phyloP scores from a whole-genome alignment of 805 yeast genomes.

The Barnettozyma wickerhamii region DNA sequence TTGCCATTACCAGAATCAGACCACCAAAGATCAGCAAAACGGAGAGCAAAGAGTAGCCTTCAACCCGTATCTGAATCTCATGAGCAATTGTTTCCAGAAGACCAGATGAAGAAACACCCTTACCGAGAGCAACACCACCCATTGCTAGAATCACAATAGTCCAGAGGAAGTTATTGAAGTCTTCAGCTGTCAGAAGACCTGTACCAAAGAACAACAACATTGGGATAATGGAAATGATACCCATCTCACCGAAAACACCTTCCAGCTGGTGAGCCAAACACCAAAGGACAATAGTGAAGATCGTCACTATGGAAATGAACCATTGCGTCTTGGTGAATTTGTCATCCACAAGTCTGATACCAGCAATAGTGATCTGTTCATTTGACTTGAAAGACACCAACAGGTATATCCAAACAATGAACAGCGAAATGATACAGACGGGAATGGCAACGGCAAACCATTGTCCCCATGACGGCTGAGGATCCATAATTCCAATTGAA shows the following conservation, averaged over 20 bases:
- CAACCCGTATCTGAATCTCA: slow-evolving; percentile 60
- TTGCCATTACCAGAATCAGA: slow-evolving; percentile 78
- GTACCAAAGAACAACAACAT: slow-evolving; percentile 90
- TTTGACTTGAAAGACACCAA: slow-evolving; percentile 58
- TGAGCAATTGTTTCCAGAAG: slow-evolving; percentile 73
- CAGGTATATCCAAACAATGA: slow-evolving; percentile 71
- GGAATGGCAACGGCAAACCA: slow-evolving; percentile 93
- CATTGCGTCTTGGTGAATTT: slow-evolving; percentile 69
- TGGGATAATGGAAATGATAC: slow-evolving; percentile 89
- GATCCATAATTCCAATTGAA: slow-evolving; percentile 84
- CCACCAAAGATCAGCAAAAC: slow-evolving; percentile 78
- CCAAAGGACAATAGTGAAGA: slow-evolving; percentile 80
- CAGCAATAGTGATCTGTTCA: slow-evolving; percentile 38
- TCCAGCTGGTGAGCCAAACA: slow-evolving; percentile 77
- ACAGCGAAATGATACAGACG: slow-evolving; percentile 56
- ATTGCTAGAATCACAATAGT: slow-evolving; percentile 91
- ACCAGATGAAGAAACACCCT: slow-evolving; percentile 91
- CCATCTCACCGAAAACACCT: slow-evolving; percentile 87
- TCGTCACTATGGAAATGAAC: slow-evolving; percentile 65
- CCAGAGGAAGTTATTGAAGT: slow-evolving; percentile 95
- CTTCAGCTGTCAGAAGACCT: slow-evolving; percentile 81
- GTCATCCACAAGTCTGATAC: slow-evolving; percentile 56
- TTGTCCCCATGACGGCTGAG: slow-evolving; percentile 81
- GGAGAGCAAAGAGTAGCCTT: slow-evolving; percentile 63
- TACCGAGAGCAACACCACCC: slow-evolving; percentile 97